These are phyloP conservation scores for sorghum (Sorghum bicolor) DNA, from an alignment of 176 grass and related monocot genomes.

Conservation along the genomic window DNA sequence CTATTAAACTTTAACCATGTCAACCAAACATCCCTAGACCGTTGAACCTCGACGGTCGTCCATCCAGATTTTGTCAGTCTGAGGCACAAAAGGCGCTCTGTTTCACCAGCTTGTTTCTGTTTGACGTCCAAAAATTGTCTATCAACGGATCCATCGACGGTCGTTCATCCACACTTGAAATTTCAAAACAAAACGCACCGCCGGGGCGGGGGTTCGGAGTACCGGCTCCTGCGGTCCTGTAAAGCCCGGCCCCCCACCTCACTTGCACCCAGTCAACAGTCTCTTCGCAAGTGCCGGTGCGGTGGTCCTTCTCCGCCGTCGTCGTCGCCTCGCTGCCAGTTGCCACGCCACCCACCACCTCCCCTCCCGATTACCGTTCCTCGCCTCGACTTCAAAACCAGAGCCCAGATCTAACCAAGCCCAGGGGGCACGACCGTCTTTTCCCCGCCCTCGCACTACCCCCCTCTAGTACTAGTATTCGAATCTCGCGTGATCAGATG, in stretches of 20 bases:
- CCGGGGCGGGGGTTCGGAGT: not conserved
- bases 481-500: slow-evolving; percentile 40
- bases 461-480: too few species aligned
- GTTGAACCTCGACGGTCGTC: too few species aligned
- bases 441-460: not conserved
- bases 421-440: slow-evolving; percentile 32
- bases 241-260: not conserved
- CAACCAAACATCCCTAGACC: too few species aligned
- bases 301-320: not conserved
- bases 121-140: not conserved
- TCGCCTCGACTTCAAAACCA: slow-evolving; percentile 19
- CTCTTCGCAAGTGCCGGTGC: not conserved
- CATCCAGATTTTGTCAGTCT: too few species aligned
- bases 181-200: not conserved
- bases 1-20: too few species aligned
- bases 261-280: not conserved
- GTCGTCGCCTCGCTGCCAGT: too few species aligned
- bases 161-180: not conserved
- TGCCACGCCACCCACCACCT: too few species aligned
- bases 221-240: not conserved
- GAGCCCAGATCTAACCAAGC: slow-evolving; percentile 28
- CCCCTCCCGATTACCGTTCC: slow-evolving; percentile 37
- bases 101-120: not conserved
- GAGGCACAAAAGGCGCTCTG: too few species aligned
- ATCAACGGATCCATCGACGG: not conserved